Conservation (phyloP, 1,284 basidiomycete genomes). For the Laetiporus sulphureus region DNA sequence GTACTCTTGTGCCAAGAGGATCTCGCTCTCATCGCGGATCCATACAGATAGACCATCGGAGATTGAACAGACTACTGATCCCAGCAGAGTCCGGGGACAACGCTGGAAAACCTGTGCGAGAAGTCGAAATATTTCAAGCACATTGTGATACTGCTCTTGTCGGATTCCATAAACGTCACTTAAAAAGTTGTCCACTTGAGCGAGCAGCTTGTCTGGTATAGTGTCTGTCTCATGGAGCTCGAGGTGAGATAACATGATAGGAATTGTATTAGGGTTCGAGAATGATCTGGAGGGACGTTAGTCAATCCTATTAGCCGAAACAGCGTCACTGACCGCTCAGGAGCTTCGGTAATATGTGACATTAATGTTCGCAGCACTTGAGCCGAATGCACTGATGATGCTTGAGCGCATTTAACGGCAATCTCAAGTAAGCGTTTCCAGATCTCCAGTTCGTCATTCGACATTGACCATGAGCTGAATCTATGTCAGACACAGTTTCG, state of each 20-base stretch:
- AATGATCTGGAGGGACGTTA: constrained; percentile 5
- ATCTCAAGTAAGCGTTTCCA: constrained; percentile 11
- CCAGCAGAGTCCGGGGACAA: constrained; percentile 18
- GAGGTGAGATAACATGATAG: constrained; percentile 6
- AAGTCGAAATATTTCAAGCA: constrained; percentile 17
- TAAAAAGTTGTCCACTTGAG: constrained; percentile 25
- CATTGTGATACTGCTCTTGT: constrained; percentile 17
- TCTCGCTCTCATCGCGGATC: constrained; percentile 40
- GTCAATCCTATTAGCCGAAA: background rate
- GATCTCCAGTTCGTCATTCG: constrained; percentile 6
- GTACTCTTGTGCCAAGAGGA: constrained; percentile 37
- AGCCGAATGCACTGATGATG: background rate
- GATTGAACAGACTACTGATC: constrained; percentile 29
- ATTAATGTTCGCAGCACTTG: constrained; percentile 9
- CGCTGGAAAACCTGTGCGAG: constrained; percentile 28
- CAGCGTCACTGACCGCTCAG: constrained; percentile 1
- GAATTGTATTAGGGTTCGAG: background rate
- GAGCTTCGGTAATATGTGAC: background rate
- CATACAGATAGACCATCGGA: constrained; percentile 39
- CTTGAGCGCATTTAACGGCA: constrained; percentile 3
- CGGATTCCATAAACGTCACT: constrained; percentile 28
- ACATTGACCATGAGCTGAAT: constrained; percentile 9
- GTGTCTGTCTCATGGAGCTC: background rate
- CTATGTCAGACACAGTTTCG: background rate
- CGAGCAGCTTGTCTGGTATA: constrained; percentile 6